A percentile compares a stretch with the other conserved stretches of the same genome.
Evolutionary conservation across 1,284 basidiomycete genomes (phyloP).

Genomic region (Cutaneotrichosporon sp.): DNA sequence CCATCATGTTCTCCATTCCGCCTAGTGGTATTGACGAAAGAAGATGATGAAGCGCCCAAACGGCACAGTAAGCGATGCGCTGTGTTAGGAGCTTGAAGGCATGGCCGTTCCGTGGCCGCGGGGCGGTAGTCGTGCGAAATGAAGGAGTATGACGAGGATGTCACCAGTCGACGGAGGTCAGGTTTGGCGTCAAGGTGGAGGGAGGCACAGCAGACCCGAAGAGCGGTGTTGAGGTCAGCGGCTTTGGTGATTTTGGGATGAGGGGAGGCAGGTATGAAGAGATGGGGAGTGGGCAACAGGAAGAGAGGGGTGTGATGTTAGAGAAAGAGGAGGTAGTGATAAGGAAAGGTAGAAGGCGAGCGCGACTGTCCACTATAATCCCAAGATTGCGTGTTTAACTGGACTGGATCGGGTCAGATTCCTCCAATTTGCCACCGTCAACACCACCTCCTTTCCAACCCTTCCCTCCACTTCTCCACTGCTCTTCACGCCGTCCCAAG

Average conservation of each 20-base stretch:
- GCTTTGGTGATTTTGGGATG: neutral
- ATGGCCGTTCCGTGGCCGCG: neutral
- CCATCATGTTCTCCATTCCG: neutral
- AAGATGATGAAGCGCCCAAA: neutral
- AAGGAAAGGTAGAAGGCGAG: neutral
- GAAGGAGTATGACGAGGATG: neutral
- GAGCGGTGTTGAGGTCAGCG: neutral
- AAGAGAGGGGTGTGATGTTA: neutral
- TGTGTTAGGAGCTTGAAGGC: neutral
- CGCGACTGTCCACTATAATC: neutral
- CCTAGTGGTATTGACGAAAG: neutral
- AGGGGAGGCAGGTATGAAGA: neutral
- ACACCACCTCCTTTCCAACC: neutral
- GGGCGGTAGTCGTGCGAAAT: neutral
- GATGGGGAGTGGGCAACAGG: neutral
- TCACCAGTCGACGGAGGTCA: neutral
- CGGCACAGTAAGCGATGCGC: neutral
- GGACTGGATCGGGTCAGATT: neutral
- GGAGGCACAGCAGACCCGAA: neutral
- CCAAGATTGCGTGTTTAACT: neutral
- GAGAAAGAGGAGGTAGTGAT: neutral
- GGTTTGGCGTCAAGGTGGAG: neutral
- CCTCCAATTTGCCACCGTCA: conserved; percentile 12
- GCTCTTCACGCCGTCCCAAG: neutral
- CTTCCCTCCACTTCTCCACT: neutral